Evolutionary conservation across 495 filamentous ascomycete genomes (phyloP).

Genomic region (Lichina pygmaea): DNA sequence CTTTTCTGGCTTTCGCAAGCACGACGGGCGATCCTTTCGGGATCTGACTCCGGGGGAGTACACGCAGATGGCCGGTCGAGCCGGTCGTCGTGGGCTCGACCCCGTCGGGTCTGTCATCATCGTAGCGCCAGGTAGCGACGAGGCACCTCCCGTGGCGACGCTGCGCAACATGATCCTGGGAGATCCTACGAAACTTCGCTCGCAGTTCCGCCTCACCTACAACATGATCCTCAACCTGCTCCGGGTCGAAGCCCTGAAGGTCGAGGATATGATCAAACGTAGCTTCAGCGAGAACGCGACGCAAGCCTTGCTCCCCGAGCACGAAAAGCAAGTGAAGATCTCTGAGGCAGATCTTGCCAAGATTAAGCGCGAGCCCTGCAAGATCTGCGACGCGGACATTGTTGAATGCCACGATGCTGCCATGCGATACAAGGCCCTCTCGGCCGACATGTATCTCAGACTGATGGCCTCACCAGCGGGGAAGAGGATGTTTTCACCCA

Average conservation of each 20-base stretch:
- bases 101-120: constrained; percentile 84
- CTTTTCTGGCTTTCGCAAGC: constrained; percentile 90
- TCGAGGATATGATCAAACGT: constrained; percentile 99
- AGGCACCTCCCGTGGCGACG: constrained; percentile 61
- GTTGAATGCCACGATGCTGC: constrained; percentile 53
- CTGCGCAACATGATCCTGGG: constrained; percentile 87
- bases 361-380: constrained; percentile 62
- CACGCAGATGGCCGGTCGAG: constrained; percentile 94
- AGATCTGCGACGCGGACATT: constrained; percentile 56
- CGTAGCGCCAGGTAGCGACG: constrained; percentile 53
- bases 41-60: constrained; percentile 88
- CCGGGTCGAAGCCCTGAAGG: constrained; percentile 87
- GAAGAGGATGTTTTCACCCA: constrained; percentile 43
- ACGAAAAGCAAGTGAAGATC: constrained; percentile 80
- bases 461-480: constrained; percentile 50
- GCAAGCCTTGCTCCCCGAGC: constrained; percentile 77
- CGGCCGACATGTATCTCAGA: constrained; percentile 42
- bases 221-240: constrained; percentile 97
- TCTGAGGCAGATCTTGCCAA: constrained; percentile 77
- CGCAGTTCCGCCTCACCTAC: constrained; percentile 91
- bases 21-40: constrained; percentile 73
- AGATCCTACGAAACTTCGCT: constrained; percentile 79
- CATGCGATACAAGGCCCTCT: constrained; percentile 48
- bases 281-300: constrained; percentile 99
- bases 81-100: constrained; percentile 79